phyloP scores from a whole-genome alignment of 2,329 filamentous ascomycete genomes.

The Aschersonia sp. region DNA sequence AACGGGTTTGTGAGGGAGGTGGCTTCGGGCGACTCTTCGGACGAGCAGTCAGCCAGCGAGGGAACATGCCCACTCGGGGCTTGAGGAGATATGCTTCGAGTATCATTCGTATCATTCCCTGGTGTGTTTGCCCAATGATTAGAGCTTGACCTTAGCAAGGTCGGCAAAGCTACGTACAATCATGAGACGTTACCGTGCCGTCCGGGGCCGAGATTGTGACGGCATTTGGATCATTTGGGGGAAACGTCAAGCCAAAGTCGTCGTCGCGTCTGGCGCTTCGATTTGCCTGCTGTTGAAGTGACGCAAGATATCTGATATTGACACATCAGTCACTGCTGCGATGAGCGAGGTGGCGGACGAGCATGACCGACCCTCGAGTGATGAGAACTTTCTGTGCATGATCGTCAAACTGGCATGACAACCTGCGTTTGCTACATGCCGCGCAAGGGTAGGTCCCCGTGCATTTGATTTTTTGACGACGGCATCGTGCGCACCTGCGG shows the following conservation, averaged over 20 bases:
- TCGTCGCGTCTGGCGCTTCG: neutral
- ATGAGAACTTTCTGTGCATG: slow-evolving; percentile 33
- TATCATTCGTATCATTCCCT: neutral
- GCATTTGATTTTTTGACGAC: slow-evolving; percentile 20
- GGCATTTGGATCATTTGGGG: neutral
- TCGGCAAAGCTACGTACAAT: neutral
- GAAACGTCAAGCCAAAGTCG: neutral
- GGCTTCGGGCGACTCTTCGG: slow-evolving; percentile 3
- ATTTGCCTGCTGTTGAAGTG: slow-evolving; percentile 6
- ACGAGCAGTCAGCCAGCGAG: neutral
- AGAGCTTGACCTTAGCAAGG: neutral
- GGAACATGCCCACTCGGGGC: neutral
- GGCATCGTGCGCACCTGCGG: slow-evolving; percentile 13
- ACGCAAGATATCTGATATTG: slow-evolving; percentile 7
- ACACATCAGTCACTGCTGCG: neutral
- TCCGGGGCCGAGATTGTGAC: neutral
- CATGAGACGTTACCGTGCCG: neutral
- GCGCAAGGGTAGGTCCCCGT: slow-evolving; percentile 17
- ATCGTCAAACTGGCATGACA: slow-evolving; percentile 20
- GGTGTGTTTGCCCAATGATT: neutral
- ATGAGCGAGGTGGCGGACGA: neutral
- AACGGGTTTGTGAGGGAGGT: slow-evolving; percentile 25
- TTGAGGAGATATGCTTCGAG: neutral
- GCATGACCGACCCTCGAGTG: slow-evolving; percentile 22
- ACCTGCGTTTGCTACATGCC: slow-evolving; percentile 16